Conservation (phyloP, 345 rosid genomes). For the Pistacia integerrima region DNA sequence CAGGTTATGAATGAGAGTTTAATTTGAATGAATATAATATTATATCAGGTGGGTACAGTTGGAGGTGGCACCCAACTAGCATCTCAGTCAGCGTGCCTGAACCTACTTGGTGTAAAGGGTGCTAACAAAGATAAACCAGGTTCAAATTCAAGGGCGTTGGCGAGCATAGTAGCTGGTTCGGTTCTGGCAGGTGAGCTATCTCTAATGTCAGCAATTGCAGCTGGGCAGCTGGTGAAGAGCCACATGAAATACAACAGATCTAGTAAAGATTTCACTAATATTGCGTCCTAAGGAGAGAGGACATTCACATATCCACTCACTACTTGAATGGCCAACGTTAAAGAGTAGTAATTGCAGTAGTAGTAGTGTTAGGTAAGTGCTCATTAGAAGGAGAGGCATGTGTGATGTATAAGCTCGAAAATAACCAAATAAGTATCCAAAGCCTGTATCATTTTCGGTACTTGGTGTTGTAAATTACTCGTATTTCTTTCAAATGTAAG, state of each 20-base stretch:
- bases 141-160: slow-evolving; percentile 56
- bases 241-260: slow-evolving; percentile 90
- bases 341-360: no score
- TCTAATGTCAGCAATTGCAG: slow-evolving; percentile 69
- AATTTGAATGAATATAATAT: no score
- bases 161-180: slow-evolving; percentile 71
- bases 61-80: slow-evolving; percentile 90
- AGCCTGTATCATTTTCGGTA: background rate
- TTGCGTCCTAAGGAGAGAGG: background rate
- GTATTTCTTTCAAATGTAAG: no score
- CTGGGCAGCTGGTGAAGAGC: slow-evolving; percentile 78
- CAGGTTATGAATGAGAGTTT: no score
- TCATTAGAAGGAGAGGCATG: no score
- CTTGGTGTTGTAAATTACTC: no score
- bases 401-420: no score
- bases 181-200: slow-evolving; percentile 83
- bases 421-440: background rate
- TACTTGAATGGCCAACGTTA: no score
- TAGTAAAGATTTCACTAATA: slow-evolving; percentile 42
- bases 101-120: slow-evolving; percentile 75
- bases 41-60: slow-evolving; percentile 69
- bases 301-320: background rate
- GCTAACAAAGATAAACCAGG: slow-evolving; percentile 58
- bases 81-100: slow-evolving; percentile 79
- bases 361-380: no score